A percentile compares a stretch with the other conserved stretches of the same genome.
phyloP scores from a whole-genome alignment of 2,329 filamentous ascomycete species.

The Cercospora citrullina region DNA sequence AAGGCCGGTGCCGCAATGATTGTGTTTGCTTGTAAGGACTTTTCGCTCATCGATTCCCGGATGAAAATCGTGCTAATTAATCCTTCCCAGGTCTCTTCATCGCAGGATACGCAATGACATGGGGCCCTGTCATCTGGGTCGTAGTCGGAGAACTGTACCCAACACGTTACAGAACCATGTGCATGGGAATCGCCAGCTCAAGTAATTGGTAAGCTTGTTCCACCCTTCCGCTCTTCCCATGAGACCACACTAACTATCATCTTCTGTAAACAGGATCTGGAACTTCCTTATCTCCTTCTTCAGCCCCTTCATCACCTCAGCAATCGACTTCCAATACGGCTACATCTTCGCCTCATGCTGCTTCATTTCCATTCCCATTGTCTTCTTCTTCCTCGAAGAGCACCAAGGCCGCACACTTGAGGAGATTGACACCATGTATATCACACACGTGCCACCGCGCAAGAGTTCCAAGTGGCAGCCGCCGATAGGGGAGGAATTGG shows the following conservation, averaged over 20 bases:
- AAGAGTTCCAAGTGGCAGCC: slow-evolving; percentile 39
- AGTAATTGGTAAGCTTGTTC: slow-evolving; percentile 55
- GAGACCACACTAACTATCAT: no score
- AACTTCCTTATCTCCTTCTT: slow-evolving; percentile 59
- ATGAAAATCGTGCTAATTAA: no score
- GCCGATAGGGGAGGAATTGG: slow-evolving; percentile 35
- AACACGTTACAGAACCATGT: slow-evolving; percentile 51
- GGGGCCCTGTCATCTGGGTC: slow-evolving; percentile 69
- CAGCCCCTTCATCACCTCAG: slow-evolving; percentile 72
- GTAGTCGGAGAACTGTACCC: slow-evolving; percentile 50
- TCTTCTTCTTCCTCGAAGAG: slow-evolving; percentile 78
- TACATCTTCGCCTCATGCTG: slow-evolving; percentile 76
- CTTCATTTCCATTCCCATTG: slow-evolving; percentile 61
- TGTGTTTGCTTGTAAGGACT: slow-evolving; percentile 62
- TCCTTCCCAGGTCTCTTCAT: slow-evolving; percentile 54
- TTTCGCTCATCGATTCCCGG: no score
- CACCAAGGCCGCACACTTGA: slow-evolving; percentile 71
- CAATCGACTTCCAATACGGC: slow-evolving; percentile 71
- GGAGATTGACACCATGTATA: slow-evolving; percentile 78
- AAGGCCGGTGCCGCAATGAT: slow-evolving; percentile 61
- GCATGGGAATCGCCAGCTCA: slow-evolving; percentile 58
- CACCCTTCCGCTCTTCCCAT: no score
- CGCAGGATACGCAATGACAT: slow-evolving; percentile 66
- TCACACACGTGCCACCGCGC: slow-evolving; percentile 43
- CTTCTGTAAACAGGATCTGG: slow-evolving; percentile 24